Evolutionary conservation across 306 rosid species (phyloP).

Genomic region (Malus asiatica): DNA sequence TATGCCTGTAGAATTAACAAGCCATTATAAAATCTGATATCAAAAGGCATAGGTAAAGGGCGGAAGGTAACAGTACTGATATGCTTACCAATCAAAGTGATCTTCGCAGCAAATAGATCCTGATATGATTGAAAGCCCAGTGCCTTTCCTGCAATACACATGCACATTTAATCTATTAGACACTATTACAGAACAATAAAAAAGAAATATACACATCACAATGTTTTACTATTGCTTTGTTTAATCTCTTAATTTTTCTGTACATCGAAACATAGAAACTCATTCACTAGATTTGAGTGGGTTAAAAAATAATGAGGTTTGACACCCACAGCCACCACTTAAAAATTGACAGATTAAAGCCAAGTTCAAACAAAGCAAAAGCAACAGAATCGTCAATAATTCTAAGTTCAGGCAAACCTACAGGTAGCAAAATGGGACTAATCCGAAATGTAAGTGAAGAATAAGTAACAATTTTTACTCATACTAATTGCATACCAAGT

Average conservation of each 20-base stretch:
- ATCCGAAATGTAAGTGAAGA: not conserved
- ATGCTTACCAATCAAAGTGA: constrained; percentile 59
- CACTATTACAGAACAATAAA: not conserved
- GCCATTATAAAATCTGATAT: not conserved
- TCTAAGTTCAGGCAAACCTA: not conserved
- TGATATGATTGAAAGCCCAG: constrained; percentile 60
- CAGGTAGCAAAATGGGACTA: not conserved
- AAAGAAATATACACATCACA: not conserved
- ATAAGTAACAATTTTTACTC: not conserved
- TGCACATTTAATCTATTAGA: not conserved
- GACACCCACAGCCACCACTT: not conserved
- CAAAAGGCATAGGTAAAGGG: not conserved
- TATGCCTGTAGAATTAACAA: constrained; percentile 52
- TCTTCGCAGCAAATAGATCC: constrained; percentile 91
- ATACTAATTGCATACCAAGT: constrained; percentile 50
- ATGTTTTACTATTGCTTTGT: not conserved
- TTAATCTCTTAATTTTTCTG: not conserved
- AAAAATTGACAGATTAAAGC: not conserved
- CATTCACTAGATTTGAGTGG: not conserved
- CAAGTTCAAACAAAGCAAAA: not conserved
- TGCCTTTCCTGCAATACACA: constrained; percentile 50
- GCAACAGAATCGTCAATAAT: not conserved
- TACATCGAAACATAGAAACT: not conserved
- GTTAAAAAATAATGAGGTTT: not conserved
- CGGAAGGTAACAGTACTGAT: not conserved